These are phyloP conservation scores for Plasmodium knowlesi DNA, from an alignment of 169 alveolate species.

Conservation along the genomic window DNA sequence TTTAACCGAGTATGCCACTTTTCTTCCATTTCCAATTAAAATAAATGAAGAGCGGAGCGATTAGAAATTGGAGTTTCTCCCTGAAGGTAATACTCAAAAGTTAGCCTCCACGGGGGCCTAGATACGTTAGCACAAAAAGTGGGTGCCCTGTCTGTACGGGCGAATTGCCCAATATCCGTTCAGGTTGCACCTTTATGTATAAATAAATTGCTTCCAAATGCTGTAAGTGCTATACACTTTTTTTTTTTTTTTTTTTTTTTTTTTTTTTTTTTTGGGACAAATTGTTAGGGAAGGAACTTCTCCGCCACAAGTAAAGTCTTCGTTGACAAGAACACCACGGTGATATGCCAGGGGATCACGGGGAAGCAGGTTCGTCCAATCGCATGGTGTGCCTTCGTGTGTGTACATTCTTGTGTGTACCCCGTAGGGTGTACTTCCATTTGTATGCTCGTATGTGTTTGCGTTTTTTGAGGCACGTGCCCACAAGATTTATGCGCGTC, in stretches of 20 bases:
- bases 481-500: neutral
- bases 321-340: constrained; percentile 91
- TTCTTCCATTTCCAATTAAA: neutral
- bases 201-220: neutral
- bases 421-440: neutral
- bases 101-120: neutral
- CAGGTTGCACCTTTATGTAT: neutral
- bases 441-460: neutral
- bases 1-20: neutral
- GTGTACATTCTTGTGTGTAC: neutral
- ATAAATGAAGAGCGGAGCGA: neutral
- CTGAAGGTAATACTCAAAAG: neutral
- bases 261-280: neutral
- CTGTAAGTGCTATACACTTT: neutral
- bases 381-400: neutral
- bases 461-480: neutral
- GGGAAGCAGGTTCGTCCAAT: constrained; percentile 90
- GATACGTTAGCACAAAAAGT: neutral
- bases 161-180: neutral
- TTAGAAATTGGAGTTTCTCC: neutral
- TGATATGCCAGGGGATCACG: constrained; percentile 94
- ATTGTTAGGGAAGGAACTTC: constrained; percentile 42
- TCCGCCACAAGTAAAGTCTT: constrained; percentile 88
- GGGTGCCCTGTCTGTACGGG: neutral
- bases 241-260: neutral